Evolutionary conservation across 2,329 filamentous ascomycete genomes (phyloP), one percentile per base, ranked within the genome.

Genomic region (Nigrospora sphaerica): DNA sequence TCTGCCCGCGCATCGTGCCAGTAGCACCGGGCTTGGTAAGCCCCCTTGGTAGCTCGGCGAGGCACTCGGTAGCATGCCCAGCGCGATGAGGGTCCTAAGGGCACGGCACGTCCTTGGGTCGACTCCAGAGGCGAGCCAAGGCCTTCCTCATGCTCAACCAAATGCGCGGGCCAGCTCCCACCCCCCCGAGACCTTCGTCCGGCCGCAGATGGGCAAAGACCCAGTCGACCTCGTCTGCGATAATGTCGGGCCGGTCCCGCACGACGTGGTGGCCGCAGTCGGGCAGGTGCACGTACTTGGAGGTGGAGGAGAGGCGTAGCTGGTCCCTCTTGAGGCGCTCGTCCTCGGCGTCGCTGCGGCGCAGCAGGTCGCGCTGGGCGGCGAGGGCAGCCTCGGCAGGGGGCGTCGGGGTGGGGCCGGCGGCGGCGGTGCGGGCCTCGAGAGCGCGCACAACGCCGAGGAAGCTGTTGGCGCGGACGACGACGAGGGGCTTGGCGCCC

Each of bases 211-310:
- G 18, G 31, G 16, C 51, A 33, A 59, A 14, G 35, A 60, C 57
- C 59, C 58, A 61, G 42, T 45, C 41, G n/a, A 60, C 55, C 44
- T 56, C 57, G n/a, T 17, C 45, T 1, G 54, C 53, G 16, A 62
- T 54, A 3, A 52, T 50, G 34, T 57, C 55, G 1, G 57, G 57
- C 1, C 58, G 52, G 17, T 58, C 54, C n/a, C 54, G 39, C 18
- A 60, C 48, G 32, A 60, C 56, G 45, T 59, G 34, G 28, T 62
- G 59, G 12, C 58, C 59, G 31, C 54, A 58, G 16, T 55, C 57
- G n/a, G 51, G 50, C 1, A 61, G 13, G 4, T 54, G 48, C 13
- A 60, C 49, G 23, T 53, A 60, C n/a, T 49, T 50, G 23, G 28
- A 46, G 16, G 38, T 49, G 28, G 32, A 39, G 41, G 56, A 57